Conservation (phyloP, 768 basidiomycete genomes). For the Lentinula guzmanii region DNA sequence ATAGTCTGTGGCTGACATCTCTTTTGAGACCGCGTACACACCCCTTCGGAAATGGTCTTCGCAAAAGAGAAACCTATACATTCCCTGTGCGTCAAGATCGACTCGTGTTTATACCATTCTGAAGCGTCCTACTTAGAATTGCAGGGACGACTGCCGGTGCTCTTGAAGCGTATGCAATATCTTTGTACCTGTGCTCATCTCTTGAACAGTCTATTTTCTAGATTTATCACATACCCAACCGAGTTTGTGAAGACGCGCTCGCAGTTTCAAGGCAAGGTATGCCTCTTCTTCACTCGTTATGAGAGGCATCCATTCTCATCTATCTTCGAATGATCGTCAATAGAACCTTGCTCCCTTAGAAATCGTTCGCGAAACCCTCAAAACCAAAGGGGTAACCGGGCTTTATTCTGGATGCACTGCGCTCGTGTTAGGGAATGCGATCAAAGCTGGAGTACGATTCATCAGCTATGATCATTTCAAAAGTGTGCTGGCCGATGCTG, state of each 20-base stretch:
- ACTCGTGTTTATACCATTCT: neutral
- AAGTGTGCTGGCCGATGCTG: slow-evolving; percentile 66
- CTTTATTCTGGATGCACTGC: slow-evolving; percentile 94
- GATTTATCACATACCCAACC: slow-evolving; percentile 82
- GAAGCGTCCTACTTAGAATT: slow-evolving; percentile 29
- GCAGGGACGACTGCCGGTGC: slow-evolving; percentile 93
- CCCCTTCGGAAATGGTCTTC: slow-evolving; percentile 28
- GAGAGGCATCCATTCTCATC: neutral
- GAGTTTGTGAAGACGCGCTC: slow-evolving; percentile 93
- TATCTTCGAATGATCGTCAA: neutral
- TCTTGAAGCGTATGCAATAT: slow-evolving; percentile 74
- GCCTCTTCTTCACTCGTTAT: too few species aligned
- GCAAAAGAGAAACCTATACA: slow-evolving; percentile 80
- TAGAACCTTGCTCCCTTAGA: slow-evolving; percentile 62
- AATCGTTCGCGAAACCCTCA: slow-evolving; percentile 71
- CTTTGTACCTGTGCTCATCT: neutral
- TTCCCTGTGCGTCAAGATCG: slow-evolving; percentile 44
- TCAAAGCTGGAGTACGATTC: slow-evolving; percentile 95
- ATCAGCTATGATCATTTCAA: slow-evolving; percentile 95
- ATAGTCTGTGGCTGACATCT: neutral
- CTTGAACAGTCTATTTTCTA: neutral
- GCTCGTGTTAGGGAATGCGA: slow-evolving; percentile 83
- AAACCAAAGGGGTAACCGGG: slow-evolving; percentile 69
- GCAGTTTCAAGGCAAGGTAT: slow-evolving; percentile 30
- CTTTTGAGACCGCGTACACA: neutral